Evolutionary conservation across 179 eudicot species (phyloP), one percentile per base, ranked within the genome.

Genomic region (Silene vulgaris): DNA sequence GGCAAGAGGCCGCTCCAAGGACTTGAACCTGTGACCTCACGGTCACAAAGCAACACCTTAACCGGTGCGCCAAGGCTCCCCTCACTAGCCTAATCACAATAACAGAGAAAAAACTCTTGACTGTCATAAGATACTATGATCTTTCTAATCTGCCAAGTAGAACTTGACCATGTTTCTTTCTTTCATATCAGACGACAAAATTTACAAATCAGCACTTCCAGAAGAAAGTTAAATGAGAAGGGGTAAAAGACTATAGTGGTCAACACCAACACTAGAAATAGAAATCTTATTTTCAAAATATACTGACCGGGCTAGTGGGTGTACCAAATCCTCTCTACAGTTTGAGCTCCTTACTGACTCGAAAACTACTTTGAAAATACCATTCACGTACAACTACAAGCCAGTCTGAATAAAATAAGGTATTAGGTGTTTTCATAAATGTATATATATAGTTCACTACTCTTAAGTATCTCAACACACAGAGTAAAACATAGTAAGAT

Each of bases 261-360:
- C n/a, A 13, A 65, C 21, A 6, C 0, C 13, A 69, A 69, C 26
- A 26, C 48, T 23, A 52, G 62, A 12, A 71, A 52, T n/a, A 52
- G 1, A 26, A 69, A 45, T 45, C 29, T 17, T 20, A 20, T 62
- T 21, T 6, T 11, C 13, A 7, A 61, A 30, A 45, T 29, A 29
- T 28, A 71, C 43, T 71, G 32, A 56, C 63, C 59, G 32, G 35
- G 30, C 75, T 30, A 83, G 86, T 84, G 83, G 91, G 82, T 88
- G 86, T 78, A 87, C 90, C 87, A 80, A 85, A 87, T 84, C 83
- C 85, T 79, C 84, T 54, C 57, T 66, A 63, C 59, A 54, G 71
- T 75, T 75, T 62, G 82, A 76, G n/a, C 77, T 74, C 71, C 45
- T 70, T 62, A 60, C 60, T 23, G 65, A 63, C 73, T 73, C 48